Percentiles rank a stretch among this genome's conserved stretches.
These are phyloP conservation scores for Stachybotrys chlorohalonatus DNA, from an alignment of 2,329 filamentous ascomycete genomes.

Conservation along the genomic window DNA sequence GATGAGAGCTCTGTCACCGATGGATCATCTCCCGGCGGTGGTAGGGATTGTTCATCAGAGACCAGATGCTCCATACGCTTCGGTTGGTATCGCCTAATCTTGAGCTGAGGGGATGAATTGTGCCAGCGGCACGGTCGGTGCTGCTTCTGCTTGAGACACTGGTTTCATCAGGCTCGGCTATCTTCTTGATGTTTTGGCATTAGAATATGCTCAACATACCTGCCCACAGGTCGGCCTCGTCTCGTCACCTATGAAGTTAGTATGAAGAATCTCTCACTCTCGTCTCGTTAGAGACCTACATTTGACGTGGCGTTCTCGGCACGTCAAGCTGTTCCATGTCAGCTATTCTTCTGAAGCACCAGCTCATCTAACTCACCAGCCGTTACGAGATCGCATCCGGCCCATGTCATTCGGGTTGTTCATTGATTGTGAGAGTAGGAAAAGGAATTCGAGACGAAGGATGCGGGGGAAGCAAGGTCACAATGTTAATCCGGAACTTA, in stretches of 20 bases:
- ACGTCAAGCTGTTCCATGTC: conserved; percentile 4
- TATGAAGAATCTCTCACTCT: neutral
- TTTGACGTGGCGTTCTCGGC: conserved; percentile 3
- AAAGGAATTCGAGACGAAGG: conserved; percentile 2
- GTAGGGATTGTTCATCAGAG: neutral
- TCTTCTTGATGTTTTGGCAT: too few species aligned
- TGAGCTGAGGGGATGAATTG: conserved; percentile 2
- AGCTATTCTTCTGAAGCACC: conserved; percentile 2
- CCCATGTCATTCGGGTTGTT: neutral
- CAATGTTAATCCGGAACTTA: neutral
- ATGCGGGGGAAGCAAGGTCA: neutral
- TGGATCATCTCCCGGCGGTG: neutral
- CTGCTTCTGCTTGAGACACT: neutral
- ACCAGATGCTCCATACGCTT: neutral
- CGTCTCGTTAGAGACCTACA: conserved; percentile 1
- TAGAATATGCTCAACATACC: too few species aligned
- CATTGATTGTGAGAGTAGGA: neutral
- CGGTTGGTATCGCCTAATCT: conserved; percentile 2
- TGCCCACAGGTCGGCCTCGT: conserved; percentile 1
- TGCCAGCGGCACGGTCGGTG: conserved; percentile 1
- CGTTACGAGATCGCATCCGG: conserved; percentile 12
- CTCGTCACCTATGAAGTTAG: conserved; percentile 2
- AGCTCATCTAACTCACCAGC: conserved; percentile 14
- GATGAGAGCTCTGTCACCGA: neutral
- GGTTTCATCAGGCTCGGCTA: too few species aligned